Base-by-base conservation (phyloP, 257 asterid genomes). In the Nemophila menziesii region DNA sequence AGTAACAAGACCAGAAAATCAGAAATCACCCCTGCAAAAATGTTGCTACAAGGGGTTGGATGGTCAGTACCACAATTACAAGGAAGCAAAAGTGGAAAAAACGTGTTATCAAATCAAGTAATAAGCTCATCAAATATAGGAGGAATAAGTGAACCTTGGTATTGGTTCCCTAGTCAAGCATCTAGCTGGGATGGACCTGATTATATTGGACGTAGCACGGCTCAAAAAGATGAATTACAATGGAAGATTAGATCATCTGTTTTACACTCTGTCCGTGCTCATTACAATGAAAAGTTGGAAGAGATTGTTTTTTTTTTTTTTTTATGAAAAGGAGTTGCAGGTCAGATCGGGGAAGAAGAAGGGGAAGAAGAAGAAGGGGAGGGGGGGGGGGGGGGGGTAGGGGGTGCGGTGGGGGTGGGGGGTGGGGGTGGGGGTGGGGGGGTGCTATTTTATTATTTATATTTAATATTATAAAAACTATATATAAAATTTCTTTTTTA, bases 211-310 rank as follows among this genome's bases (percentile, higher is more conserved):
- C 96, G 94, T 65, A 64, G 75, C 43, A 75, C 92, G 57, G 76
- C 79, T 60, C 67, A 79, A 33, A 84, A 81, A 64, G 94, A 84
- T 55, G 98, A 89, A 64, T 68, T 76, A 62, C 96, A 82, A 21
- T 89, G 98, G 98, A 84, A 89, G 73, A 80, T 89, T 56, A 77
- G 83, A 68, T 85, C 94, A 67, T 84, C 94, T 20, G 61, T 81
- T 36, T 27, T 84, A 45, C 92, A 84, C 44, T 89, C 98, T 56
- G 66, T 71, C 13, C 93, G 98, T 49, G 92, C 92, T 36, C 96
- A 89, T 71, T 92, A 84, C n/a, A n/a, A n/a, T n/a, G n/a, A n/a
- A n/a, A n/a, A n/a, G n/a, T n/a, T n/a, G n/a, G n/a, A n/a, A n/a
- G n/a, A n/a, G n/a, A n/a, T n/a, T n/a, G n/a, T n/a, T n/a, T n/a